Evolutionary conservation across 1,284 basidiomycete genomes (phyloP).

Genomic region (Ustilago xerochloae): DNA sequence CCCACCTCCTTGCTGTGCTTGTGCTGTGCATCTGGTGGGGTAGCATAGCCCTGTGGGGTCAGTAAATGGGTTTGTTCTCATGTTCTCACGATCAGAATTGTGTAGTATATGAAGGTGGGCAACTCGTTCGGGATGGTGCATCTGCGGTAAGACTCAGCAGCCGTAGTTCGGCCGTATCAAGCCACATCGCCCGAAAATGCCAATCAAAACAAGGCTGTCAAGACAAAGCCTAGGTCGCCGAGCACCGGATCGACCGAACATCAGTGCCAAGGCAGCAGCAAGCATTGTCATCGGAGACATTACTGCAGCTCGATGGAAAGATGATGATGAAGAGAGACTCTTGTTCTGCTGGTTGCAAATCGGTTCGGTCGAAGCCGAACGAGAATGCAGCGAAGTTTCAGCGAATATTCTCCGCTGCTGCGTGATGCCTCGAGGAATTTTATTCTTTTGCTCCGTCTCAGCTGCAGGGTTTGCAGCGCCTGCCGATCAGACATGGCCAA

Average conservation of each 20-base stretch:
- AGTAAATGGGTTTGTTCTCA: neutral
- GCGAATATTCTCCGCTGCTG: slow-evolving; percentile 38
- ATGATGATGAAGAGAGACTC: neutral
- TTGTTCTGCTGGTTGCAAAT: neutral
- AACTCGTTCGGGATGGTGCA: neutral
- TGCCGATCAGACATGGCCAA: neutral
- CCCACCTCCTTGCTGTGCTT: neutral
- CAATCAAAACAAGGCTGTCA: neutral
- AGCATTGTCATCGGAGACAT: neutral
- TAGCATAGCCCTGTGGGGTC: neutral
- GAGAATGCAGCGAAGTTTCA: slow-evolving; percentile 36
- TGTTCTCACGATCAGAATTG: neutral
- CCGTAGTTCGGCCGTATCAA: slow-evolving; percentile 3
- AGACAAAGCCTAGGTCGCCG: neutral
- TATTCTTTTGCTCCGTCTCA: too few relatives aligned
- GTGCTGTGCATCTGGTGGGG: neutral
- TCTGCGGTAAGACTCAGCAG: neutral
- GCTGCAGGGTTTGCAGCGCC: too few relatives aligned
- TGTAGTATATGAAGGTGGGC: neutral
- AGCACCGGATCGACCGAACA: neutral
- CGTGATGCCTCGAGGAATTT: neutral
- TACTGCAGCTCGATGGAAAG: neutral
- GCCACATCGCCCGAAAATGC: neutral
- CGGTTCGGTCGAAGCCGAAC: slow-evolving; percentile 8
- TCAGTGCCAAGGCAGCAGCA: neutral